Evolutionary conservation across 257 asterid genomes (phyloP).

Genomic region (Voacanga thouarsii): DNA sequence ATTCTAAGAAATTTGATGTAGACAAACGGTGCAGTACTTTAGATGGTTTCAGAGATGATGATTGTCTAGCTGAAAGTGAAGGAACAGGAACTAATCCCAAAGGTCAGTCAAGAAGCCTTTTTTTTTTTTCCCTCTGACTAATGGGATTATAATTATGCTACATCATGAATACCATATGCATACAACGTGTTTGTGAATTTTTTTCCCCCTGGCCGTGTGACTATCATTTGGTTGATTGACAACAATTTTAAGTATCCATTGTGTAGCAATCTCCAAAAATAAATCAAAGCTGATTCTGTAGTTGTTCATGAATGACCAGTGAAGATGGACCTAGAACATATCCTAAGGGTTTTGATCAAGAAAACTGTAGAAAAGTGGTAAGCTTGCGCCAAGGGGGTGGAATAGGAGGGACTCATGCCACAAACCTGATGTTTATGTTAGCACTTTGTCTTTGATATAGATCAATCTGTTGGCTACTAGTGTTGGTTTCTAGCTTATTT

Average conservation of each 20-base stretch:
- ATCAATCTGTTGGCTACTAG: background rate
- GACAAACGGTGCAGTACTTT: background rate
- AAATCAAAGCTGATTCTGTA: background rate
- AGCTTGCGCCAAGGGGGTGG: background rate
- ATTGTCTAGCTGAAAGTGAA: conserved; percentile 29
- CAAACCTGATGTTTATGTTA: background rate
- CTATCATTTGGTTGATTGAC: background rate
- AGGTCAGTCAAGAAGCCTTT: conserved; percentile 39
- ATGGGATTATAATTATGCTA: no score
- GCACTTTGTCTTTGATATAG: background rate
- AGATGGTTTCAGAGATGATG: conserved; percentile 6
- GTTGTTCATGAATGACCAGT: background rate
- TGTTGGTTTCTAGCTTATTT: background rate
- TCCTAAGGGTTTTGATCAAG: background rate
- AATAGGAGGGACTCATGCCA: background rate
- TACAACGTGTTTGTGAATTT: background rate
- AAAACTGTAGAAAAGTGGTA: background rate
- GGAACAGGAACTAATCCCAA: conserved; percentile 29
- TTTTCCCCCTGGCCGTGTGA: background rate
- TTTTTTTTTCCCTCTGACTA: background rate
- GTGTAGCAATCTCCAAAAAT: background rate
- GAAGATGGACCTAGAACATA: background rate
- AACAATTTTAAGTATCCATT: background rate
- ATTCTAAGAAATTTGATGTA: conserved; percentile 10
- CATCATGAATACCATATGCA: no score